These are phyloP conservation scores for Juncus effusus DNA, from an alignment of 176 grass and related monocot species.

Conservation along the genomic window DNA sequence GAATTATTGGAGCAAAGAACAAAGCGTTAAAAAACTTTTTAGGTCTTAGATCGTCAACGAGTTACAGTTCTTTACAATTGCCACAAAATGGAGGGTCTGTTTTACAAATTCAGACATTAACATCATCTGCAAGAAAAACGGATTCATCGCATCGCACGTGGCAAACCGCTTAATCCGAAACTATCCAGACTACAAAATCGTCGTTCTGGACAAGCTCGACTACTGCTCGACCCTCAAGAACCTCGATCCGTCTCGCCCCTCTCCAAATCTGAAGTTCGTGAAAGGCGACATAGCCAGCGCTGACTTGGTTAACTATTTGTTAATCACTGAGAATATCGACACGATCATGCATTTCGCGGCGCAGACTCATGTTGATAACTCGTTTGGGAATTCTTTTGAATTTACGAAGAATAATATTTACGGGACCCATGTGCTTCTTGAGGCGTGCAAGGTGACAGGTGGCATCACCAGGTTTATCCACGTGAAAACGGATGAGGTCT, in stretches of 20 bases:
- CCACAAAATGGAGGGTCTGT: constrained; percentile 9
- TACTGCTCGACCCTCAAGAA: constrained; percentile 80
- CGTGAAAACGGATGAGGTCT: constrained; percentile 74
- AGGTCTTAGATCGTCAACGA: constrained; percentile 27
- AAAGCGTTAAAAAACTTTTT: constrained; percentile 30
- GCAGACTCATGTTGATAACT: constrained; percentile 84
- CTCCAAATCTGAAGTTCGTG: constrained; percentile 69
- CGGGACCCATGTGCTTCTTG: constrained; percentile 71
- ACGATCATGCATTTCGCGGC: constrained; percentile 90
- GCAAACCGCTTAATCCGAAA: constrained; percentile 62
- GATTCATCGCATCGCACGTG: constrained; percentile 81
- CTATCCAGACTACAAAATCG: constrained; percentile 65
- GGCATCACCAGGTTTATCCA: constrained; percentile 76
- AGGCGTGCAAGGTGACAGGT: constrained; percentile 80
- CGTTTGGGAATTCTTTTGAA: constrained; percentile 81
- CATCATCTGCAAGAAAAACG: constrained; percentile 22
- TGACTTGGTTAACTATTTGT: constrained; percentile 73
- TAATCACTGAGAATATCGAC: constrained; percentile 68
- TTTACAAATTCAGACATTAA: constrained; percentile 23
- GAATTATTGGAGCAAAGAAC: constrained; percentile 67
- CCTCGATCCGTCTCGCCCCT: constrained; percentile 40
- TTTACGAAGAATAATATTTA: constrained; percentile 91
- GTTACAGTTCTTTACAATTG: constrained; percentile 26
- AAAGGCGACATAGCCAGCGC: constrained; percentile 84
- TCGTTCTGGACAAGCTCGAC: constrained; percentile 75